phyloP scores from a whole-genome alignment of 2,329 filamentous ascomycete genomes.

The Colletotrichum tropicicola region DNA sequence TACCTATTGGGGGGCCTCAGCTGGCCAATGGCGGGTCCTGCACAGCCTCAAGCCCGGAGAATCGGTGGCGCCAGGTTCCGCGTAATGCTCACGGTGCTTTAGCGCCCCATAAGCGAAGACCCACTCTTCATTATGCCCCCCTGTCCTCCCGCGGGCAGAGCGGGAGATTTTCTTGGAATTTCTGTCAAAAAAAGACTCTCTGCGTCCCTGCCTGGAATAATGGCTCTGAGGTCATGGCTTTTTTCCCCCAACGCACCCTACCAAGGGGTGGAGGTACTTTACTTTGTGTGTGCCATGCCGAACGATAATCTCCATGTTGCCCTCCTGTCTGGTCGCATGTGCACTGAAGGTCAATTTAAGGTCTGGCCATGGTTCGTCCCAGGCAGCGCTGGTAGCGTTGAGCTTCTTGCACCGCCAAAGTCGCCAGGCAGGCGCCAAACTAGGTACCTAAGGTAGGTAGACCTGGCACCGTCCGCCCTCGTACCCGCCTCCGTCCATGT shows the following conservation, averaged over 20 bases:
- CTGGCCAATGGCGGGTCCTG: slow-evolving; percentile 8
- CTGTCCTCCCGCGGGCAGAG: slow-evolving; percentile 23
- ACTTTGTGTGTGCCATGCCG: background rate
- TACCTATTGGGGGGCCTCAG: slow-evolving; percentile 3
- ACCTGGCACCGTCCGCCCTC: too few species aligned
- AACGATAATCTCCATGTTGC: background rate
- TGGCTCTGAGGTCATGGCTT: slow-evolving; percentile 29
- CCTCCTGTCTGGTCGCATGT: background rate
- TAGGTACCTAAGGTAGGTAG: too few species aligned
- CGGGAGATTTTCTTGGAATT: slow-evolving; percentile 27
- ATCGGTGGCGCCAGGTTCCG: slow-evolving; percentile 25
- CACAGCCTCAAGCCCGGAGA: slow-evolving; percentile 30
- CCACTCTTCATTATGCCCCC: slow-evolving; percentile 19
- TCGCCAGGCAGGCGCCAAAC: background rate
- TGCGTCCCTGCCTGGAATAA: slow-evolving; percentile 1
- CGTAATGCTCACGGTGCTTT: slow-evolving; percentile 27
- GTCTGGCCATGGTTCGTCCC: slow-evolving; percentile 26
- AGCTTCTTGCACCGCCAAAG: slow-evolving; percentile 7
- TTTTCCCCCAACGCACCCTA: background rate
- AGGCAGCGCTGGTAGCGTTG: background rate
- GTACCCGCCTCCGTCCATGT: too few species aligned
- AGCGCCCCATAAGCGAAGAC: slow-evolving; percentile 17
- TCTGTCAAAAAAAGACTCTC: slow-evolving; percentile 7
- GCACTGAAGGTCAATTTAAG: slow-evolving; percentile 16
- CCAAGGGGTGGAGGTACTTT: slow-evolving; percentile 12